Conservation (phyloP, 106 monocot genomes). For the Hemerocallis citrina region DNA sequence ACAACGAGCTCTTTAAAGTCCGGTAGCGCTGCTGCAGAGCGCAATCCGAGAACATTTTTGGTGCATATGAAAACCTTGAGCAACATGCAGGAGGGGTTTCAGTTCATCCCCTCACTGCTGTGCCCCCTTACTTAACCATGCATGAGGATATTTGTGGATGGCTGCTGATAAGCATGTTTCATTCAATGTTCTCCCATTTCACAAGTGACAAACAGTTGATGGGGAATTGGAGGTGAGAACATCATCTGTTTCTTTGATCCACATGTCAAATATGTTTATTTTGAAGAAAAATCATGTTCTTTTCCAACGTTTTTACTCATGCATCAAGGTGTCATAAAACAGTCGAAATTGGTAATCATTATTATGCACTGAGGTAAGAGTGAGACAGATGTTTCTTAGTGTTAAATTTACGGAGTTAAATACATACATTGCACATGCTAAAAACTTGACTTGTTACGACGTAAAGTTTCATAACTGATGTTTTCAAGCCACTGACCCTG, state of each 20-base stretch:
- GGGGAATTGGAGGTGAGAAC: constrained; percentile 20
- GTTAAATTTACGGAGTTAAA: no score
- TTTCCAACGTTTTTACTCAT: no score
- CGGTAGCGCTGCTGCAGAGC: neutral
- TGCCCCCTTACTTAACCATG: constrained; percentile 31
- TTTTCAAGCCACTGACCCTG: constrained; percentile 13
- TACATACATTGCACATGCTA: no score
- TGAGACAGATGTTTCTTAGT: no score
- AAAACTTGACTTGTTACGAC: no score
- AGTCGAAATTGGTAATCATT: no score
- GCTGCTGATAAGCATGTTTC: constrained; percentile 18
- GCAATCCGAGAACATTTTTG: constrained; percentile 12
- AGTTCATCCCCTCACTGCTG: constrained; percentile 10
- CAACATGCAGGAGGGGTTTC: constrained; percentile 32
- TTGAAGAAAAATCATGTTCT: no score
- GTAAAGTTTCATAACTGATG: no score
- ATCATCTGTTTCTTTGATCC: no score
- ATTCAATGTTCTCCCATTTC: constrained; percentile 27
- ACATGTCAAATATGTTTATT: no score
- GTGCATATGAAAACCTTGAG: constrained; percentile 29
- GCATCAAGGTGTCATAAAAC: no score
- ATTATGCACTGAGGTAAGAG: no score
- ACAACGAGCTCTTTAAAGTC: neutral
- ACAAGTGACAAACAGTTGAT: constrained; percentile 23
- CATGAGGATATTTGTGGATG: constrained; percentile 29